Evolutionary conservation across 805 yeast genomes (phyloP).

Genomic region (Barnettozyma botsteinii): DNA sequence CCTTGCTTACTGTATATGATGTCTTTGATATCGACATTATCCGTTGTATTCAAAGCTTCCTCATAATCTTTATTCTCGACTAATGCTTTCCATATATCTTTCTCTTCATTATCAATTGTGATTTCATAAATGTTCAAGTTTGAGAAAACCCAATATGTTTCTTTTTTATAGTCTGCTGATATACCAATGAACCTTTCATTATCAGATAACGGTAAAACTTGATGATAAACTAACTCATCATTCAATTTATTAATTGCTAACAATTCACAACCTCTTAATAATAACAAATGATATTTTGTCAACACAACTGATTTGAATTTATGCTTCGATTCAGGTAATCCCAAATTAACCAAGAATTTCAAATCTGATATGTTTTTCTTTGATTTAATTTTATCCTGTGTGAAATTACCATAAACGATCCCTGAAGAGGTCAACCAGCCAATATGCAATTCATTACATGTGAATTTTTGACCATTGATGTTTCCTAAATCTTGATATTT

Average conservation of each 20-base stretch:
- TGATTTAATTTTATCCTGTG: conserved; percentile 16
- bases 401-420: conserved; percentile 36
- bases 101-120: conserved; percentile 59
- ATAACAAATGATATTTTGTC: conserved; percentile 49
- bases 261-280: conserved; percentile 39
- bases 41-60: conserved; percentile 47
- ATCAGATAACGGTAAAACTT: conserved; percentile 31
- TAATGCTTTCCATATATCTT: conserved; percentile 68
- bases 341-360: conserved; percentile 36
- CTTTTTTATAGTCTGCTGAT: conserved; percentile 40
- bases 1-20: conserved; percentile 52
- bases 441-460: conserved; percentile 25
- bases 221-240: conserved; percentile 39
- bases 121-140: conserved; percentile 61
- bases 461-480: conserved; percentile 29
- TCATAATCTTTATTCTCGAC: conserved; percentile 51
- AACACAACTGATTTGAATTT: conserved; percentile 37
- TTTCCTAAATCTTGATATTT: conserved; percentile 32
- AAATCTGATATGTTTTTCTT: conserved; percentile 27
- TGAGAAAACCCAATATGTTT: conserved; percentile 77
- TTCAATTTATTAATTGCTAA: conserved; percentile 47
- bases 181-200: conserved; percentile 40
- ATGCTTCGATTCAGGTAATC: conserved; percentile 32
- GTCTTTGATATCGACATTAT: conserved; percentile 38
- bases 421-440: conserved; percentile 47